These are phyloP conservation scores for Phytophthora citricola DNA, from an alignment of 352 stramenopile species.

Conservation along the genomic window DNA sequence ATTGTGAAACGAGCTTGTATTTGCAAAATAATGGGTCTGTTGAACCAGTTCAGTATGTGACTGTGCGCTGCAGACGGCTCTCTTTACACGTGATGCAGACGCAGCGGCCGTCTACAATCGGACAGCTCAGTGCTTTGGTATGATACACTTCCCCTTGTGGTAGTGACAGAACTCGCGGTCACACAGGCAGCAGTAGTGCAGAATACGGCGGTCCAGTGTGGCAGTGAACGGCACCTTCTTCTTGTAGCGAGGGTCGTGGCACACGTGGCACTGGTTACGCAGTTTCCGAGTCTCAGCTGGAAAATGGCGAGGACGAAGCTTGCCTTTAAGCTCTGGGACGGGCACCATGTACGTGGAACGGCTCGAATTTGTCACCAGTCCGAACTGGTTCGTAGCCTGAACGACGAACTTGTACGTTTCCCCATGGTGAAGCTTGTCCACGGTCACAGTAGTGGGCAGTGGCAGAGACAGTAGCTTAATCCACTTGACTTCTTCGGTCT, in stretches of 20 bases:
- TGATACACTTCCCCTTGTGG: conserved; percentile 83
- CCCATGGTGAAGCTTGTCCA: conserved; percentile 73
- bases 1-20: conserved; percentile 15
- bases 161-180: conserved; percentile 87
- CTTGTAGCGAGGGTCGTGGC: conserved; percentile 63
- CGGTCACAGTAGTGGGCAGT: conserved; percentile 62
- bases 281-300: conserved; percentile 39
- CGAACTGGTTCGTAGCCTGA: conserved; percentile 84
- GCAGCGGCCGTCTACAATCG: conserved; percentile 79
- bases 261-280: conserved; percentile 81
- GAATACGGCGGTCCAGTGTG: conserved; percentile 68
- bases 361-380: conserved; percentile 74
- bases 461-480: conserved; percentile 74
- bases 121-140: conserved; percentile 80
- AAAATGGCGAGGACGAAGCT: conserved; percentile 52
- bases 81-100: conserved; percentile 80
- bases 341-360: conserved; percentile 89
- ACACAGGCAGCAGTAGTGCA: conserved; percentile 86
- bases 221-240: conserved; percentile 75
- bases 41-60: conserved; percentile 45
- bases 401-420: conserved; percentile 90
- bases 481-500: conserved; percentile 82
- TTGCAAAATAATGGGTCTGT: conserved; percentile 20
- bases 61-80: conserved; percentile 58
- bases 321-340: conserved; percentile 74